These are phyloP conservation scores for Jamesozyma lodderae DNA, from an alignment of 805 yeast genomes.

Conservation along the genomic window DNA sequence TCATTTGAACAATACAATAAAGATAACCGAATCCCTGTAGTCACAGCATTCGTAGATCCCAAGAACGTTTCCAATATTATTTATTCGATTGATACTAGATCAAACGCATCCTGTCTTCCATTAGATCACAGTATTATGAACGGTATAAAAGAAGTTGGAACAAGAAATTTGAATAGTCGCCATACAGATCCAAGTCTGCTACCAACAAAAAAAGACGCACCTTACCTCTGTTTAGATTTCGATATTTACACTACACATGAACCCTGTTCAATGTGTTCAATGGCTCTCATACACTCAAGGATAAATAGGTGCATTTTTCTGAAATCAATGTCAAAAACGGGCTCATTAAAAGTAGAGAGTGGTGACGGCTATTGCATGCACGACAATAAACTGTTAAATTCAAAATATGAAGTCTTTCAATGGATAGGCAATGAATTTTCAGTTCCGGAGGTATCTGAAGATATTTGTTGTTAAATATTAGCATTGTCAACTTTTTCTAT, in stretches of 20 bases:
- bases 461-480: conserved; percentile 19
- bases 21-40: conserved; percentile 36
- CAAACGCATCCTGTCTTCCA: conserved; percentile 34
- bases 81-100: conserved; percentile 34
- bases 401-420: conserved; percentile 78
- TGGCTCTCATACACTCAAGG: conserved; percentile 93
- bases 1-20: conserved; percentile 13
- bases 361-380: conserved; percentile 71
- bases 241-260: conserved; percentile 87
- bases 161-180: conserved; percentile 4
- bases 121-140: conserved; percentile 68
- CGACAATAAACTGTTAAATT: conserved; percentile 64
- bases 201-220: conserved; percentile 8
- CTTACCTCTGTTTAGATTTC: conserved; percentile 65
- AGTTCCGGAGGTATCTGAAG: conserved; percentile 17
- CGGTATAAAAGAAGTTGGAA: conserved; percentile 59
- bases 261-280: conserved; percentile 93
- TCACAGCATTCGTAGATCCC: conserved; percentile 59
- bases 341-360: conserved; percentile 46
- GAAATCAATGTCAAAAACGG: conserved; percentile 39
- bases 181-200: conserved; percentile 28
- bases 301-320: conserved; percentile 60
- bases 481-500: neutral
- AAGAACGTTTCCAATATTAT: conserved; percentile 31
- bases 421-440: conserved; percentile 42